A percentile compares a stretch with the other conserved stretches of the same genome.
Conservation (phyloP, 768 basidiomycete genomes). For the Suillus sp. region DNA sequence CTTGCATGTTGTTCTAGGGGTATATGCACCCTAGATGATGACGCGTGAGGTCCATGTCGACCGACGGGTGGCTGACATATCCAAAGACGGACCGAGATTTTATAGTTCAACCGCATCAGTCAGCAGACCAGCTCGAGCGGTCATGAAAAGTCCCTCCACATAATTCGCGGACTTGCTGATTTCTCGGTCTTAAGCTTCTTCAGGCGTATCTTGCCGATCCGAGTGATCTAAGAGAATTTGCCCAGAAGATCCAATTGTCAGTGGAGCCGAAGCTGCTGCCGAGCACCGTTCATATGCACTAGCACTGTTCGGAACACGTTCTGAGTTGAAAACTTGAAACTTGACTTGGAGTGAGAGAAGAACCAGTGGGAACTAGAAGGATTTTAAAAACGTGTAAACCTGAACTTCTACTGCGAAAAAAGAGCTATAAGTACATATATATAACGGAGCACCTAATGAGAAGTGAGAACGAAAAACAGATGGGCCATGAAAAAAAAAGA, state of each 20-base stretch:
- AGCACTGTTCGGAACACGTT: neutral
- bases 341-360: neutral
- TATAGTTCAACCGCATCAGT: neutral
- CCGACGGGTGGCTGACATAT: neutral
- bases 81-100: neutral
- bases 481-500: constrained; percentile 12
- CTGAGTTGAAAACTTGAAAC: neutral
- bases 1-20: constrained; percentile 1
- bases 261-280: neutral
- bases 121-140: neutral
- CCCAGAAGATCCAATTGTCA: neutral
- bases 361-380: neutral
- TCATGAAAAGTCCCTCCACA: neutral
- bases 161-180: constrained; percentile 1
- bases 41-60: neutral
- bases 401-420: neutral
- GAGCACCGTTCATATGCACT: neutral
- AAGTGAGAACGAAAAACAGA: neutral
- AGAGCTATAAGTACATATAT: constrained; percentile 32
- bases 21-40: neutral
- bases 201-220: constrained; percentile 6
- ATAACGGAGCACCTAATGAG: constrained; percentile 3
- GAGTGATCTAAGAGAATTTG: neutral
- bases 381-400: neutral
- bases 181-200: constrained; percentile 2